A percentile compares a stretch with the other conserved stretches of the same genome.
phyloP scores from a whole-genome alignment of 2,329 filamentous ascomycete genomes.

The Trichophyton equinum region DNA sequence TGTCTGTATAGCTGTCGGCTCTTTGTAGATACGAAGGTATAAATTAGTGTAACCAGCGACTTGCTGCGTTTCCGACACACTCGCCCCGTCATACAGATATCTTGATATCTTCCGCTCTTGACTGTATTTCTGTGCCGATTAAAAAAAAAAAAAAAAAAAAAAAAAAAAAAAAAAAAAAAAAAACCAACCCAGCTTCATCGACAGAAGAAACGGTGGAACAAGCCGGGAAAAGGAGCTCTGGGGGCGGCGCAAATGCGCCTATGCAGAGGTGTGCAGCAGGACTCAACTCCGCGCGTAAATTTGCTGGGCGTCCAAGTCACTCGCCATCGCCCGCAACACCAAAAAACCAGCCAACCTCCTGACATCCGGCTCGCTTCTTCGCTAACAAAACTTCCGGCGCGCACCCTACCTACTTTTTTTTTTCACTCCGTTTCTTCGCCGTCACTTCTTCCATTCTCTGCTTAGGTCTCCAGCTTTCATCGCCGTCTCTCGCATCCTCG shows the following conservation, averaged over 20 bases:
- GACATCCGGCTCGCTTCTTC: not conserved
- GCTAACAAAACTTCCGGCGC: not conserved
- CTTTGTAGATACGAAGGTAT: no score
- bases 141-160: no score
- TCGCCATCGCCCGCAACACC: not conserved
- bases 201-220: no score
- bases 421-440: not conserved
- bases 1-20: not conserved
- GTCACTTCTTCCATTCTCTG: not conserved
- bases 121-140: no score
- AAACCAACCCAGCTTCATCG: no score
- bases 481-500: not conserved
- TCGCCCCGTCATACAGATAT: no score
- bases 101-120: no score
- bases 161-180: no score
- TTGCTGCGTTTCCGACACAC: no score
- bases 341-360: not conserved
- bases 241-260: not conserved
- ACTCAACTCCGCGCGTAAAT: not conserved
- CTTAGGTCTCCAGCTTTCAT: not conserved
- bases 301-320: not conserved
- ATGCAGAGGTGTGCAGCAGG: not conserved
- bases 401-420: not conserved
- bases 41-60: no score
- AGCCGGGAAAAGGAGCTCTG: no score